These are phyloP conservation scores for Neonectria magnoliae DNA, from an alignment of 2,329 filamentous ascomycete species.

Conservation along the genomic window DNA sequence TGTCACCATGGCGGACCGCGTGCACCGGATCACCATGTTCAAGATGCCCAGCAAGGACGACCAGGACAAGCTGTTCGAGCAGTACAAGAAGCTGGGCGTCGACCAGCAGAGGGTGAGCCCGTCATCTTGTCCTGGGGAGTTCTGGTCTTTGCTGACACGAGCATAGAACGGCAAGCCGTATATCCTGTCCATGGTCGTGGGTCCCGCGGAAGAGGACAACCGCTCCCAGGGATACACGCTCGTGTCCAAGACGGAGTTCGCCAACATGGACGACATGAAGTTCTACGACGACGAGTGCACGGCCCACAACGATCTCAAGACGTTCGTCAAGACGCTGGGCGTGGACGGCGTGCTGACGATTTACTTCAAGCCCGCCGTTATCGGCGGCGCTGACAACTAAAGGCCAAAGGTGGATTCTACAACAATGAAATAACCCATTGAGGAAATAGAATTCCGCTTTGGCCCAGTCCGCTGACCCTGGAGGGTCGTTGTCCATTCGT, in stretches of 20 bases:
- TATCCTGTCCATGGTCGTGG: slow-evolving; percentile 67
- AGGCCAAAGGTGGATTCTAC: not conserved
- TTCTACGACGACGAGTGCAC: slow-evolving; percentile 70
- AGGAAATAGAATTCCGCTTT: slow-evolving; percentile 3
- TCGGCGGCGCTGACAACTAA: slow-evolving; percentile 36
- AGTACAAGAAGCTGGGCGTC: slow-evolving; percentile 54
- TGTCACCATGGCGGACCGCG: slow-evolving; percentile 52
- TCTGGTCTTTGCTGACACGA: slow-evolving; percentile 9
- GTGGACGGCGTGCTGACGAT: slow-evolving; percentile 53
- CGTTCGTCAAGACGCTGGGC: slow-evolving; percentile 44
- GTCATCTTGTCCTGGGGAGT: not conserved
- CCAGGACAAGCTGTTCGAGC: slow-evolving; percentile 55
- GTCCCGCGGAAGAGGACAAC: slow-evolving; percentile 64
- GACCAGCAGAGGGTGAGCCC: slow-evolving; percentile 54
- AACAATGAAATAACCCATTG: not conserved
- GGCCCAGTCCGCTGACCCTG: not conserved
- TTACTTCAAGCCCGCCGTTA: slow-evolving; percentile 51
- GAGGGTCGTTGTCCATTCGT: not conserved
- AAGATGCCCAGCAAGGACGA: slow-evolving; percentile 58
- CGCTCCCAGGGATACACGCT: slow-evolving; percentile 74
- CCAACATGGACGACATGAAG: slow-evolving; percentile 72
- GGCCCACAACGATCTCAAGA: slow-evolving; percentile 56
- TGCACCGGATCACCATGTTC: slow-evolving; percentile 64
- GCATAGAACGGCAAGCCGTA: slow-evolving; percentile 76
- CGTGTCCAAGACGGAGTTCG: slow-evolving; percentile 70